phyloP scores from a whole-genome alignment of 305 asterid genomes.

The Fraxinus greggii region DNA sequence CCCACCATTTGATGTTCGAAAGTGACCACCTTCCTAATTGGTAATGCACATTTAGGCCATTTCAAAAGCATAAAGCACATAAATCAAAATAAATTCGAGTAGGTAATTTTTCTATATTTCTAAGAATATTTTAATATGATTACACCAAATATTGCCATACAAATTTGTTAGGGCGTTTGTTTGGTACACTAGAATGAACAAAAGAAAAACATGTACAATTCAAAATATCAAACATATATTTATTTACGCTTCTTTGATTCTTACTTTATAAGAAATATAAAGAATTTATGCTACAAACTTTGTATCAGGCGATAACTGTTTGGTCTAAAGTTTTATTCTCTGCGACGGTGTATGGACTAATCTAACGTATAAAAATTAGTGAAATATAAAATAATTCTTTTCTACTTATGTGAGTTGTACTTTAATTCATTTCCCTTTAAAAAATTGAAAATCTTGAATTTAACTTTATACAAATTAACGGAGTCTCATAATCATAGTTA shows the following conservation, averaged over 20 bases:
- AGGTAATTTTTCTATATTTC: background rate
- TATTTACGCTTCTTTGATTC: background rate
- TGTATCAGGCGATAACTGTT: background rate
- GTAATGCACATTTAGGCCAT: background rate
- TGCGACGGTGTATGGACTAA: background rate
- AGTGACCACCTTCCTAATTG: constrained; percentile 17
- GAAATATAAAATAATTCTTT: background rate
- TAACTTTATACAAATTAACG: background rate
- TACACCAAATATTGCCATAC: background rate
- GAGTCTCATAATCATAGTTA: background rate
- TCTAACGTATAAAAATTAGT: background rate
- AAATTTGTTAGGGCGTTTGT: background rate
- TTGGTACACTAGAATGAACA: background rate
- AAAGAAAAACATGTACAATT: background rate
- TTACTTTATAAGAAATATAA: background rate
- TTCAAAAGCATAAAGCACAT: background rate
- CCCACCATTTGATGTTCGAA: constrained; percentile 13
- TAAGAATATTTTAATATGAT: background rate
- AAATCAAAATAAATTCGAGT: background rate
- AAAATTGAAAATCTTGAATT: background rate
- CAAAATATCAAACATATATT: background rate
- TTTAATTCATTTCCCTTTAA: background rate
- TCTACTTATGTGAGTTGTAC: background rate
- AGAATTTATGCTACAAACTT: background rate
- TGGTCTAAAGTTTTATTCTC: background rate